Percentiles rank a stretch among this genome's conserved stretches.
Evolutionary conservation across 2,329 filamentous ascomycete genomes (phyloP).

Genomic region (Botryotinia convoluta): DNA sequence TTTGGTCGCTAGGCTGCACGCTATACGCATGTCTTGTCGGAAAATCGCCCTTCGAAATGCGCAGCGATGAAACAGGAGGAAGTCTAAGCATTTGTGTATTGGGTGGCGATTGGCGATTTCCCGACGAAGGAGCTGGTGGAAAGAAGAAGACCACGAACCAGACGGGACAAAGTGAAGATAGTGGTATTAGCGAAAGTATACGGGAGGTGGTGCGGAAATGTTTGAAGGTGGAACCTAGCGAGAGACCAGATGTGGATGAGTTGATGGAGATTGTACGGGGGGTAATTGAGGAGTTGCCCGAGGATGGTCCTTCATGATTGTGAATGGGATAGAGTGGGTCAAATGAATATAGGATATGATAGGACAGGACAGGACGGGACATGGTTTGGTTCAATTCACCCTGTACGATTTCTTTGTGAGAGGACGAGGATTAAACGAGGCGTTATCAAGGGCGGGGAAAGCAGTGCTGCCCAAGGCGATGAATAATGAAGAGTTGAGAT

Average conservation of each 20-base stretch:
- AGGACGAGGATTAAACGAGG: neutral
- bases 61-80: conserved; percentile 93
- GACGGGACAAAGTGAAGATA: conserved; percentile 37
- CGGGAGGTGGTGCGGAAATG: conserved; percentile 86
- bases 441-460: neutral
- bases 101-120: conserved; percentile 94
- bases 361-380: neutral
- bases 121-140: conserved; percentile 72
- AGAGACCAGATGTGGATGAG: conserved; percentile 83
- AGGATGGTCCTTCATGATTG: conserved; percentile 47
- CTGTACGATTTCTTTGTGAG: neutral
- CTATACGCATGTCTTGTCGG: conserved; percentile 94
- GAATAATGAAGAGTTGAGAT: neutral
- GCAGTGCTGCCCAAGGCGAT: conserved; percentile 2
- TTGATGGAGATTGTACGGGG: conserved; percentile 75
- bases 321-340: neutral
- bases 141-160: conserved; percentile 40
- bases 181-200: conserved; percentile 73
- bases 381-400: neutral
- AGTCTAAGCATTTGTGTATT: conserved; percentile 89
- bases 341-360: neutral
- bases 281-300: conserved; percentile 65
- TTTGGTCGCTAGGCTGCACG: conserved; percentile 98
- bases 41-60: conserved; percentile 94
- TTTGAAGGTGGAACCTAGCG: conserved; percentile 79